Base-by-base conservation (phyloP, 1,284 basidiomycete species). In the Pholiota adiposa region DNA sequence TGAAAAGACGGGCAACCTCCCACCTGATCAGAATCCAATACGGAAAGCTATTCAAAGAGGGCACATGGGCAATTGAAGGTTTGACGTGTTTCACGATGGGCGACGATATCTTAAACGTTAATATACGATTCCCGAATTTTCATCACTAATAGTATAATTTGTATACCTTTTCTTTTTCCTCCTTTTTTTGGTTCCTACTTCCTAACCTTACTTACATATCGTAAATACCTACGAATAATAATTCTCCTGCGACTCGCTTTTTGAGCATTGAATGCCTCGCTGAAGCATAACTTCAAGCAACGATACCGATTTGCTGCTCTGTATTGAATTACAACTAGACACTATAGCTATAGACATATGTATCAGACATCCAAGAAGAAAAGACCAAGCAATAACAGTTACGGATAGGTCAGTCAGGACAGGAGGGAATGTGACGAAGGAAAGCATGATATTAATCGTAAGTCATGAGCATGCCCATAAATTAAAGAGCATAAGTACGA, bases 1-100 rank as follows among this genome's bases (percentile, higher is more conserved):
- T 67, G 92, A 95, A 72, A 86, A 80, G 72, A 89, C 78, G 36
- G 90, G 90, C 16, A 83, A 86, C 51, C 69, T 93, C 54, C 78
- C 83, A 14, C 77, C 84, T 21, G 78, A 76, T 48, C 85, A 88
- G 66, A 93, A 93, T 72, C 90, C 90, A 9, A 83, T 93, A 63
- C 79, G 89, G 61, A 87, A 86, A 70, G 89, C 87, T 3, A 83
- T 90, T 38, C 83, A 85, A 81, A 86, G 64, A 84, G 86, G 38
- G 18, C 53, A 61, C 38, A 14, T 60, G 40, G 55, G 53, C 9
- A 14, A 46, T 51, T 55, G 51, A 61, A 41, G 25, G 18, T 23
- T 46, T 46, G 44, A 27, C 12, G 44, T 4, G 2, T 46, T 46
- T 25, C 31, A 51, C 18, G 33, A 54, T 18, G 51, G 23, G 31